Percentiles rank a stretch among this genome's conserved stretches.
Evolutionary conservation across 139 green algal genomes (phyloP).

Genomic region (Diplosphaera chodatii): DNA sequence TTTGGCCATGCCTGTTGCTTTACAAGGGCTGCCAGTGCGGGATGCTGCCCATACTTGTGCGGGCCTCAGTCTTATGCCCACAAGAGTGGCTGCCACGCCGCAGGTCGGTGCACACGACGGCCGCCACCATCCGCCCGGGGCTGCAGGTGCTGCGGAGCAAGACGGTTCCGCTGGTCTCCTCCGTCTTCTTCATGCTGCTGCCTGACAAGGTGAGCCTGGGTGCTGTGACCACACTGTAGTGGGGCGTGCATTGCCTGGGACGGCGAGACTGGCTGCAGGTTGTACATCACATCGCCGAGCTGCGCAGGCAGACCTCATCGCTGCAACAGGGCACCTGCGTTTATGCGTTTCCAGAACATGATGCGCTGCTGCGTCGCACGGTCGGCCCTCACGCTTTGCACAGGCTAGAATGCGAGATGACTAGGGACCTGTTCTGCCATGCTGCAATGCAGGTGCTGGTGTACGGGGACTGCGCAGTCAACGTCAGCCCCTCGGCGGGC

Average conservation of each 20-base stretch:
- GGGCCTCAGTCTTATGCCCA: background rate
- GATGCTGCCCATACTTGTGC: background rate
- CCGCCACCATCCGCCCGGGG: slow-evolving; percentile 79
- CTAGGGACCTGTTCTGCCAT: too few relatives aligned
- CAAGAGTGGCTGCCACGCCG: background rate
- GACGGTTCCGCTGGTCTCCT: slow-evolving; percentile 58
- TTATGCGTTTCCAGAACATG: background rate
- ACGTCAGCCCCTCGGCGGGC: slow-evolving; percentile 61
- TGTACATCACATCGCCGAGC: background rate
- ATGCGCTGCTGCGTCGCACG: too few relatives aligned
- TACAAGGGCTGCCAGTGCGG: too few relatives aligned
- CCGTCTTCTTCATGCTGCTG: slow-evolving; percentile 91
- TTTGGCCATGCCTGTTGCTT: too few relatives aligned
- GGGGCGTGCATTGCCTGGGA: too few relatives aligned
- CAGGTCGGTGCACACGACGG: slow-evolving; percentile 67
- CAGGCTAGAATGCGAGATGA: too few relatives aligned
- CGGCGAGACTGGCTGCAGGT: too few relatives aligned
- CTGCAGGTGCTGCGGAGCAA: slow-evolving; percentile 61
- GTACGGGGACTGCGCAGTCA: slow-evolving; percentile 89
- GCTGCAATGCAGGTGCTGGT: slow-evolving; percentile 61
- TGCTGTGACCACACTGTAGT: background rate
- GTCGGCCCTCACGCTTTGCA: too few relatives aligned
- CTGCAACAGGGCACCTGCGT: background rate
- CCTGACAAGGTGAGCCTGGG: slow-evolving; percentile 57
- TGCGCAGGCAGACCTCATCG: background rate